A percentile compares a stretch with the other conserved stretches of the same genome.
These are phyloP conservation scores for Margaritispora aquatica DNA, from an alignment of 495 filamentous ascomycete species.

Conservation along the genomic window DNA sequence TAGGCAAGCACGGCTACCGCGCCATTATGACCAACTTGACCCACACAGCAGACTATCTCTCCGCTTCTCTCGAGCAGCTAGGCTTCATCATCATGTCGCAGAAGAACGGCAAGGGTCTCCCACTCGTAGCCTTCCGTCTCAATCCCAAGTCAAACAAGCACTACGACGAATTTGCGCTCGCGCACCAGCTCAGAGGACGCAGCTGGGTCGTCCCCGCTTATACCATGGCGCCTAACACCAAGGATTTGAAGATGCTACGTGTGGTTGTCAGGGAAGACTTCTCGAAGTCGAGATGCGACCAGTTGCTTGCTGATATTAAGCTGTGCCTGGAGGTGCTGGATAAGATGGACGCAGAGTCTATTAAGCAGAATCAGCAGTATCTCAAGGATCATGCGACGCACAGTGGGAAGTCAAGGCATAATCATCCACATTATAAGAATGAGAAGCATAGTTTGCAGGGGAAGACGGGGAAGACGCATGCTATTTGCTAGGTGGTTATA, in stretches of 20 bases:
- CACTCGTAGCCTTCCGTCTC: slow-evolving; percentile 80
- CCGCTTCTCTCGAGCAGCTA: slow-evolving; percentile 56
- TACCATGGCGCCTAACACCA: slow-evolving; percentile 84
- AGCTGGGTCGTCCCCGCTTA: slow-evolving; percentile 93
- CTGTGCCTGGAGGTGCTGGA: slow-evolving; percentile 60
- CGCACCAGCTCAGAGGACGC: slow-evolving; percentile 73
- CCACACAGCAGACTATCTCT: slow-evolving; percentile 74
- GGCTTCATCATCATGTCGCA: slow-evolving; percentile 85
- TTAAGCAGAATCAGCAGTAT: slow-evolving; percentile 60
- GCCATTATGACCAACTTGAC: slow-evolving; percentile 80
- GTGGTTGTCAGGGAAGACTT: slow-evolving; percentile 90
- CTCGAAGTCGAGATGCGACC: slow-evolving; percentile 65
- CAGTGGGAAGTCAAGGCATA: slow-evolving; percentile 43
- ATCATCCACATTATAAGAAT: slow-evolving; percentile 60
- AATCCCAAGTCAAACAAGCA: slow-evolving; percentile 42
- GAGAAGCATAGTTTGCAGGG: slow-evolving; percentile 84
- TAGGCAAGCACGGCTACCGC: slow-evolving; percentile 83
- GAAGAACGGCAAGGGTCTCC: slow-evolving; percentile 64
- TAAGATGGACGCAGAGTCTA: slow-evolving; percentile 62
- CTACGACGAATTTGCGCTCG: slow-evolving; percentile 78
- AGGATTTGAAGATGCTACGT: slow-evolving; percentile 76
- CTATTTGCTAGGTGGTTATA: slow-evolving; percentile 53
- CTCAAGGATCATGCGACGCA: slow-evolving; percentile 49
- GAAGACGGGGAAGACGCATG: slow-evolving; percentile 83
- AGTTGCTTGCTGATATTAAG: slow-evolving; percentile 66